Percentiles rank a stretch among this genome's conserved stretches.
Evolutionary conservation across 2,329 filamentous ascomycete genomes (phyloP).

Genomic region (Pleurostoma richardsiae): DNA sequence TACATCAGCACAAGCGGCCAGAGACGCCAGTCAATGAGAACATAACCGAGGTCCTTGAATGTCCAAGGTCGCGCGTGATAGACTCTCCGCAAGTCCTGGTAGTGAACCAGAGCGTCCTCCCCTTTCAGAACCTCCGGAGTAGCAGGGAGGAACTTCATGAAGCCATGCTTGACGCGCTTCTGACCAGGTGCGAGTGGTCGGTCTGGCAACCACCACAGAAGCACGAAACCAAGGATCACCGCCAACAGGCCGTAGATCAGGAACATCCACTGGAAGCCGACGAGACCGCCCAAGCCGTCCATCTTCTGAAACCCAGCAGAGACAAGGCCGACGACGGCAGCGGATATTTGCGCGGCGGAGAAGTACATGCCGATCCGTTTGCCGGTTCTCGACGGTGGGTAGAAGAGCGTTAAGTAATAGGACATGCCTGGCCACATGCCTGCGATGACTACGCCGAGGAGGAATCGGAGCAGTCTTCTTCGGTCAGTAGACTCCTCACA

Average conservation of each 20-base stretch:
- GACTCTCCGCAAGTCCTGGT: slow-evolving; percentile 73
- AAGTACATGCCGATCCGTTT: slow-evolving; percentile 89
- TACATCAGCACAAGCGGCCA: slow-evolving; percentile 90
- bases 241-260: slow-evolving; percentile 77
- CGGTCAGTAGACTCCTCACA: not conserved
- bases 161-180: slow-evolving; percentile 39
- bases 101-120: slow-evolving; percentile 76
- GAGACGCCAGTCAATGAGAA: slow-evolving; percentile 80
- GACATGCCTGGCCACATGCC: slow-evolving; percentile 97
- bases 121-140: slow-evolving; percentile 68
- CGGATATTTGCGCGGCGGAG: slow-evolving; percentile 82
- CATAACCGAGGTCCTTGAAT: slow-evolving; percentile 60
- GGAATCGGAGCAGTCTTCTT: slow-evolving; percentile 65
- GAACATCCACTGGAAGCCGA: slow-evolving; percentile 92
- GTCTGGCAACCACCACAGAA: slow-evolving; percentile 90
- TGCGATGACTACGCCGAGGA: slow-evolving; percentile 82
- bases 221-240: slow-evolving; percentile 62
- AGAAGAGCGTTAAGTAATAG: slow-evolving; percentile 88
- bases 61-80: slow-evolving; percentile 74
- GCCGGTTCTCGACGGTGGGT: slow-evolving; percentile 78
- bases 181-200: slow-evolving; percentile 72
- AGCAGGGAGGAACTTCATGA: slow-evolving; percentile 61
- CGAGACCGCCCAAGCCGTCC: slow-evolving; percentile 71
- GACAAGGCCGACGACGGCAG: slow-evolving; percentile 82
- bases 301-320: slow-evolving; percentile 90